Percentiles rank a stretch among this genome's conserved stretches.
These are phyloP conservation scores for Trichoderma gamsii DNA, from an alignment of 495 filamentous ascomycete species.

Conservation along the genomic window DNA sequence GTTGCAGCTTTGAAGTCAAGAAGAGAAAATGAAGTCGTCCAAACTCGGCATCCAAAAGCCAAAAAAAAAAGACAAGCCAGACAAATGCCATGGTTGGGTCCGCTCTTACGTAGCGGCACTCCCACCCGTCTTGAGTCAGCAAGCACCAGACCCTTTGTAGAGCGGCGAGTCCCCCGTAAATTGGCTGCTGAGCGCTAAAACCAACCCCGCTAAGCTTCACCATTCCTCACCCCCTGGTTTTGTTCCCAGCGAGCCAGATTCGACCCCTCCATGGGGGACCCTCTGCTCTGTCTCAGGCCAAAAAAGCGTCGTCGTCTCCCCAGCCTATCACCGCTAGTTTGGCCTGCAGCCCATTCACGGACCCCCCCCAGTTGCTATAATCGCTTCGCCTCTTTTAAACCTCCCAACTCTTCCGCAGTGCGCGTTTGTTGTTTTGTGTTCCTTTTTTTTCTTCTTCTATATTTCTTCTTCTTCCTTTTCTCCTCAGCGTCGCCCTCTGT, in stretches of 20 bases:
- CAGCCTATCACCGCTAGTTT: slow-evolving; percentile 9
- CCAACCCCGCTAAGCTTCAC: slow-evolving; percentile 13
- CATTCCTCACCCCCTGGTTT: neutral
- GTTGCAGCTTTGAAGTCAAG: slow-evolving; percentile 5
- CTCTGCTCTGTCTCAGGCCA: neutral
- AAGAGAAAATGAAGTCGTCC: neutral
- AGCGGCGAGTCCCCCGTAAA: neutral
- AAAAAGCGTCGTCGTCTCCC: neutral
- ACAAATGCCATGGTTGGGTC: neutral
- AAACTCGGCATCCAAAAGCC: neutral
- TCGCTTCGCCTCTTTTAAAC: neutral
- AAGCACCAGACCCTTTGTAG: neutral
- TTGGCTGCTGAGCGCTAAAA: neutral
- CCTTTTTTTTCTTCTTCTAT: neutral
- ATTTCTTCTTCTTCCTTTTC: neutral
- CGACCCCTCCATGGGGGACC: neutral
- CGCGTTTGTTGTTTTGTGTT: neutral
- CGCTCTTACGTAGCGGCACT: neutral
- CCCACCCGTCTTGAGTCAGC: neutral
- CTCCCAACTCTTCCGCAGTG: neutral
- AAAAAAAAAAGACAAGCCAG: neutral
- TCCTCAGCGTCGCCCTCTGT: neutral
- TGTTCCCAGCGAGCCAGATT: neutral
- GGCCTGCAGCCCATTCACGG: neutral
- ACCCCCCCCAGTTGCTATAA: no score